phyloP scores from a whole-genome alignment of 2,329 filamentous ascomycete genomes.

The Fusarium euwallaceae region DNA sequence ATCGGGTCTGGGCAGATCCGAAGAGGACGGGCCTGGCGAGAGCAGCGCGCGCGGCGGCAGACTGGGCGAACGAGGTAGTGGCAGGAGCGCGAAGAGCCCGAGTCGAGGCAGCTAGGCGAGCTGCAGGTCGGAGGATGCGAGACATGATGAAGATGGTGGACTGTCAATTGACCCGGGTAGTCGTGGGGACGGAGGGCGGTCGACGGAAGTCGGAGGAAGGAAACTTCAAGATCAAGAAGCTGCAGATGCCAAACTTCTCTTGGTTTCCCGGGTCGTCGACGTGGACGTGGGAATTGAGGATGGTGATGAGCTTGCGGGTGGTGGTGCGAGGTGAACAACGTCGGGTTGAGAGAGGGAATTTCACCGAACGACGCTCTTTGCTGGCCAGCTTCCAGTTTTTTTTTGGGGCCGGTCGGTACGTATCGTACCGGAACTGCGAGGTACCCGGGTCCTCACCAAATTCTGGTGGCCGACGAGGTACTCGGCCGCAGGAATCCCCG shows the following conservation, averaged over 20 bases:
- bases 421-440: constrained; percentile 47
- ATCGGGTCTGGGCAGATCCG: constrained; percentile 62
- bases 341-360: constrained; percentile 51
- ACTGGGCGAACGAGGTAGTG: constrained; percentile 54
- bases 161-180: constrained; percentile 43
- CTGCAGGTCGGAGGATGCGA: constrained; percentile 65
- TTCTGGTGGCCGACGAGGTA: constrained; percentile 31
- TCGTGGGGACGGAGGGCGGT: constrained; percentile 27
- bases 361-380: constrained; percentile 45
- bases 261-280: constrained; percentile 45
- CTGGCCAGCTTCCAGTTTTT: constrained; percentile 48
- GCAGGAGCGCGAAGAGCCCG: constrained; percentile 53
- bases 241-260: constrained; percentile 41
- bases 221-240: constrained; percentile 36
- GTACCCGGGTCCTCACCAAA: constrained; percentile 34
- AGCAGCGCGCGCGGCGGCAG: constrained; percentile 54
- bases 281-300: constrained; percentile 44
- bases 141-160: constrained; percentile 57
- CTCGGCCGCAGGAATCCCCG: constrained; percentile 43
- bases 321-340: constrained; percentile 45
- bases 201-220: constrained; percentile 25
- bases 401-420: constrained; percentile 49
- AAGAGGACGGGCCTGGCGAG: constrained; percentile 55
- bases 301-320: constrained; percentile 42
- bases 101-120: constrained; percentile 62